Conservation (phyloP, 495 filamentous ascomycete species). For the Aspergillus avenaceus region DNA sequence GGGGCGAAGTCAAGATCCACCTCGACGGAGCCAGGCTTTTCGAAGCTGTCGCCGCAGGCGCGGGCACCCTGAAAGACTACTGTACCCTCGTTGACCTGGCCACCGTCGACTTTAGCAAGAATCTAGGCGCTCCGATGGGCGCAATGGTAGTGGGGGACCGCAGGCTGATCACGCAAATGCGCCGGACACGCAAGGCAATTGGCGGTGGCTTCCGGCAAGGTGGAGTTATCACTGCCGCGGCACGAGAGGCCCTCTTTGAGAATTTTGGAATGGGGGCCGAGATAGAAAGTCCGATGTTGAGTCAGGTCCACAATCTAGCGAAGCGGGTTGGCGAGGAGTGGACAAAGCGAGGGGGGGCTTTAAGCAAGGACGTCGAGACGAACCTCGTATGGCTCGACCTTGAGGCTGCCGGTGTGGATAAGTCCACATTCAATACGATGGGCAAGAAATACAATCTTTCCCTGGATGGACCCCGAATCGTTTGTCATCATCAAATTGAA, state of each 20-base stretch:
- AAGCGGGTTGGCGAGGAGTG: neutral
- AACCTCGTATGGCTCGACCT: neutral
- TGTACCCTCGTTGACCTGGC: constrained; percentile 23
- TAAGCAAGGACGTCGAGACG: neutral
- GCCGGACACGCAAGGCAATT: constrained; percentile 21
- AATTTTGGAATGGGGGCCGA: constrained; percentile 8
- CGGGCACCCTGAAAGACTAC: constrained; percentile 14
- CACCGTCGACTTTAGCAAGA: constrained; percentile 24
- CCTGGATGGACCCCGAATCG: neutral
- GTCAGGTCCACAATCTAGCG: neutral
- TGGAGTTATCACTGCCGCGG: constrained; percentile 21
- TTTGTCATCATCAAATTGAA: neutral
- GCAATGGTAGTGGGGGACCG: constrained; percentile 15
- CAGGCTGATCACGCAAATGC: constrained; percentile 14
- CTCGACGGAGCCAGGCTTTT: constrained; percentile 33
- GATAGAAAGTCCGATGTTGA: neutral
- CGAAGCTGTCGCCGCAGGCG: constrained; percentile 23
- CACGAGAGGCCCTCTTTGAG: constrained; percentile 45
- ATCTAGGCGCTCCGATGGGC: constrained; percentile 24
- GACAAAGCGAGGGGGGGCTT: neutral
- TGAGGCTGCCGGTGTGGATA: neutral
- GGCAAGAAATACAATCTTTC: neutral
- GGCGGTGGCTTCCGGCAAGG: constrained; percentile 28
- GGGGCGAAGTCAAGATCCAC: constrained; percentile 28
- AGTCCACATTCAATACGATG: neutral